Evolutionary conservation across 2,329 filamentous ascomycete species (phyloP), one percentile per base, ranked within the genome.

Genomic region (Calonectria pauciramosa): DNA sequence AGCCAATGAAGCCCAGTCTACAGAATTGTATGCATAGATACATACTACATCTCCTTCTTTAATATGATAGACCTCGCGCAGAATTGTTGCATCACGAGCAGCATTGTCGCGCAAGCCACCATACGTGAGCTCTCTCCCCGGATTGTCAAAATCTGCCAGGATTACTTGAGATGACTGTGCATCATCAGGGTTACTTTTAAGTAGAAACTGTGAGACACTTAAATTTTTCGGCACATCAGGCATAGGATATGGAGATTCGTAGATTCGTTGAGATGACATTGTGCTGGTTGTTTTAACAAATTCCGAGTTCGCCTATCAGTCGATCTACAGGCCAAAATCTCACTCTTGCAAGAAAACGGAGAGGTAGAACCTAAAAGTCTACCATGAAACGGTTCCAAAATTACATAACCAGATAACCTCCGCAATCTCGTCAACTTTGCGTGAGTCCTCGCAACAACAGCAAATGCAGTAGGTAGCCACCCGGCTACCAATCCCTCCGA

Each of bases 171-270:
- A 76, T 8, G 73, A 52, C 18, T 75, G 70, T 5, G 79, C 75
- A 70, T 82, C 80, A 54, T 82, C 81, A 0, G 80, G 78, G 65
- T 82, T 77, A 7, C 68, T 77, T 4, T 71, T 67, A 4, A 81
- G 60, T 16, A 82, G 67, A 38, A 82, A 81, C 44, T 82, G 78
- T 0, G 79, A 79, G 8, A 82, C 41, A 26, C 80, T 81, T 8
- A 75, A 52, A 26, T 80, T 51, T 11, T 56, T 75, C 7, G 81
- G 80, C 41, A 79, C 75, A 63, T 72, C 4, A 18, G 75, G 68
- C 56, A 68, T 63, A 32, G 76, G 77, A 47, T 80, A 80, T 13
- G 77, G 76, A 5, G 74, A 79, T 23, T 69, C 20, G 72, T 77
- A 75, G 65, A 76, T 63, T 41, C 56, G 60, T 36, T 47, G 68